These are phyloP conservation scores for Xylaria venustula DNA, from an alignment of 495 filamentous ascomycete species.

Conservation along the genomic window DNA sequence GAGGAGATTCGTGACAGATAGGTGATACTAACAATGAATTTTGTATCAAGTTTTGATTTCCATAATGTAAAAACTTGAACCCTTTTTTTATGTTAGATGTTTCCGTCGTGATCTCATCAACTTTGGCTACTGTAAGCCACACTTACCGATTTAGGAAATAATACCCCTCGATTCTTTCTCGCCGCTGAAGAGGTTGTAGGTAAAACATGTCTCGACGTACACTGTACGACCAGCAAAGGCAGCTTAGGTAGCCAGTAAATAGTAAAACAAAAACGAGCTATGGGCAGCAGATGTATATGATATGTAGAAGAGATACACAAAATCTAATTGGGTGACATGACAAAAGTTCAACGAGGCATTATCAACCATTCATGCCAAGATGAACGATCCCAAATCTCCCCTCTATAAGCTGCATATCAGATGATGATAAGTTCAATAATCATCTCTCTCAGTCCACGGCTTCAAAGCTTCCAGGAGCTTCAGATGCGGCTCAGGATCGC, in stretches of 20 bases:
- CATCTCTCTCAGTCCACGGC: slow-evolving; percentile 35
- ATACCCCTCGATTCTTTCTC: neutral
- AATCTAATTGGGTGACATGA: too few relatives aligned
- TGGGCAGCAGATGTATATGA: too few relatives aligned
- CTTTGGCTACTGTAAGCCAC: neutral
- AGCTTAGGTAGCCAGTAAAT: neutral
- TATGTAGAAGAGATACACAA: too few relatives aligned
- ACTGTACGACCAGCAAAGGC: too few relatives aligned
- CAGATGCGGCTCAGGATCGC: slow-evolving; percentile 33
- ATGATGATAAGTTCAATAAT: slow-evolving; percentile 13
- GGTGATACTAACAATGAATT: too few relatives aligned
- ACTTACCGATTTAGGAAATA: slow-evolving; percentile 7
- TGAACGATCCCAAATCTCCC: neutral
- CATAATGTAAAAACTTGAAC: too few relatives aligned
- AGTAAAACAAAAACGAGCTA: neutral
- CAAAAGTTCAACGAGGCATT: too few relatives aligned
- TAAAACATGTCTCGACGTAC: too few relatives aligned
- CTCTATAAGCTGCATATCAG: neutral
- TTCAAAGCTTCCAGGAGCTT: slow-evolving; percentile 37
- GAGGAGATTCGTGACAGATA: too few relatives aligned
- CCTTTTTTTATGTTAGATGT: neutral
- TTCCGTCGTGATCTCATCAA: neutral
- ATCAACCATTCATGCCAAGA: too few relatives aligned
- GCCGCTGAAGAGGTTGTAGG: too few relatives aligned
- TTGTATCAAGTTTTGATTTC: too few relatives aligned